Evolutionary conservation across 805 yeast species (phyloP), one percentile per base, ranked within the genome.

Genomic region (Saccharomyces eubayanus): DNA sequence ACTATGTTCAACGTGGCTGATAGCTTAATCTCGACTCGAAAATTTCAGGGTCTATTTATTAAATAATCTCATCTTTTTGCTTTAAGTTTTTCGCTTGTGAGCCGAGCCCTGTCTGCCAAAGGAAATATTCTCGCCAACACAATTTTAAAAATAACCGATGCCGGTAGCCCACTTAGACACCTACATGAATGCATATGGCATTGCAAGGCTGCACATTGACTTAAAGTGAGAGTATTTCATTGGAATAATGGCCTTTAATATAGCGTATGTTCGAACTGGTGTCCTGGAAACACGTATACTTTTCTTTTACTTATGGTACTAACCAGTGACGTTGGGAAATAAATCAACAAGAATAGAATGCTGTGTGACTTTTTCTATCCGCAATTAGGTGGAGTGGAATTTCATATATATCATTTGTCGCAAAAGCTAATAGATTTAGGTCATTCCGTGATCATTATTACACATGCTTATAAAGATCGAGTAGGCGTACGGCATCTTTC

Each of bases 341-440:
- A 31, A 31, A 52, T 29, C 31, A 51, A 47, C 47, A 65, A 61
- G n/a, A 63, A 66, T 52, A 77, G 79, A 6, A 91, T 94, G 97
- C 88, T 91, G 3, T 87, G 96, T 47, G 99, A 94, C 71, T 94
- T 90, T 75, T 94, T 94, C 80, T 94, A 87, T 71, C 99, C 99
- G 10, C 99, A 94, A 67, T 86, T 97, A 0, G 99, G 99, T 3
- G 99, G 99, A 9, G 96, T 94, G 1, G 99, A 94, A 68, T 83
- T 92, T 57, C 99, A 94, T 67, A 87, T 92, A 16, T 89, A 89
- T 68, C 98, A 94, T 68, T 71, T 94, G 27, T 84, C 98, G 0
- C 95, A 89, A 68, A 82, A 85, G 63, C 78, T 91, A 52, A 84
- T 89, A 9, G 81, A 80, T 21, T 70, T 84, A 43, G 97, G 97